Base-by-base conservation (phyloP, 2,329 filamentous ascomycete genomes). In the Chrysoporthe puriensis region DNA sequence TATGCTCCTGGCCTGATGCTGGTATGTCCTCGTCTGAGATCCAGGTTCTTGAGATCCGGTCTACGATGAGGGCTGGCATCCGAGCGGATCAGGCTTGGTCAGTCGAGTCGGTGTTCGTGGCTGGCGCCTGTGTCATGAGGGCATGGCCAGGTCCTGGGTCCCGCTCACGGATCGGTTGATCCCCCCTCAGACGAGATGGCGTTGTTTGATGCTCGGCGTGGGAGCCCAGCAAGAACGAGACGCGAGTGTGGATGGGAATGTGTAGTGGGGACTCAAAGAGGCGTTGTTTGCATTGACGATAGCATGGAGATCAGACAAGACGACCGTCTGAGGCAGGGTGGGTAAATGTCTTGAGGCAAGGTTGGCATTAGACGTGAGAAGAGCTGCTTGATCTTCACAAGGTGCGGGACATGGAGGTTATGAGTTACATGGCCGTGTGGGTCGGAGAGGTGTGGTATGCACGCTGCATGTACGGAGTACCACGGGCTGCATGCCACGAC, bases 51-150 rank as follows among this genome's bases (percentile, higher is more conserved):
- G 77, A 77, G 73, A 82, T 83, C 78, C 79, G 81, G 80, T 85
- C 82, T 84, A 83, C 82, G 73, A 79, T 79, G 76, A 81, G 79
- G 78, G 82, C 79, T 75, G 80, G 84, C 85, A 87, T 86, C 78
- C 82, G 83, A 80, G 79, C 83, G 81, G 78, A 84, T 83, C 74
- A 74, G 77, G 73, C 70, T 76, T 74, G 76, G 73, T 76, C 73
- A 42, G 58, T 52, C 54, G 48, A 62, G n/a, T 11, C 16, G 21
- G 48, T 59, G 60, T 34, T 21, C 43, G 70, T 71, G 59, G 57
- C 60, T 60, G 62, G 32, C 63, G 64, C 13, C 52, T 9, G 61
- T 64, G 34, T 65, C 64, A 60, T 65, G 62, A 66, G 57, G 58
- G 61, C n/a, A 52, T 63, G 57, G 46, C 44, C 50, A 59, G 50